Conservation (phyloP, 2,329 filamentous ascomycete genomes). For the Colletotrichum eremochloae region DNA sequence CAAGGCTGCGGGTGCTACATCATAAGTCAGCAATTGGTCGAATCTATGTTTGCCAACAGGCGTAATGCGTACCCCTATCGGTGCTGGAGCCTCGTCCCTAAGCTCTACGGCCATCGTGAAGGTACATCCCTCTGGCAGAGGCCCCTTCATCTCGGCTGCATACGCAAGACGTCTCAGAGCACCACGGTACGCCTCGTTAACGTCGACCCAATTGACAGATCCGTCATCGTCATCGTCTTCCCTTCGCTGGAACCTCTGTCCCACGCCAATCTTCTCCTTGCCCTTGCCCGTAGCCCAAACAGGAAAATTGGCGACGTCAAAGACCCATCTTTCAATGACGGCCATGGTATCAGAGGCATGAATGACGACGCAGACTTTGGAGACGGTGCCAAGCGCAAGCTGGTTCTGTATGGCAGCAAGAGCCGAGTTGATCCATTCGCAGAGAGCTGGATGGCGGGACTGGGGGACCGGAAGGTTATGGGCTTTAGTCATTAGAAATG, state of each 20-base stretch:
- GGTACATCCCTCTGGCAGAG: slow-evolving; percentile 74
- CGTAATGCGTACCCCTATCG: slow-evolving; percentile 66
- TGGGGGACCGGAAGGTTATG: slow-evolving; percentile 90
- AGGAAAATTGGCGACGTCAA: slow-evolving; percentile 69
- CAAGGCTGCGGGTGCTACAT: slow-evolving; percentile 70
- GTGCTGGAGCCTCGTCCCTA: slow-evolving; percentile 69
- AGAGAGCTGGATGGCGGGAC: slow-evolving; percentile 87
- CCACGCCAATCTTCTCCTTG: slow-evolving; percentile 45
- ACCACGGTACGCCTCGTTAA: slow-evolving; percentile 80
- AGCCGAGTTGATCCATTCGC: slow-evolving; percentile 87
- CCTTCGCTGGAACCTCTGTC: slow-evolving; percentile 42
- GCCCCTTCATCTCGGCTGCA: slow-evolving; percentile 67
- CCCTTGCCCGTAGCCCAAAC: slow-evolving; percentile 49
- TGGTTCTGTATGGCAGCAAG: slow-evolving; percentile 79
- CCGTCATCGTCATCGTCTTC: slow-evolving; percentile 46
- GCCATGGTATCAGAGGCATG: slow-evolving; percentile 54
- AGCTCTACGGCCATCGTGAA: slow-evolving; percentile 84
- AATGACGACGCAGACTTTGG: slow-evolving; percentile 63
- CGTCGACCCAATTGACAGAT: slow-evolving; percentile 66
- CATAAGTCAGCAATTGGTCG: slow-evolving; percentile 18
- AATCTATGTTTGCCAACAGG: neutral
- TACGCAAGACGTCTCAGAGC: slow-evolving; percentile 74
- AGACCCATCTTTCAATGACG: slow-evolving; percentile 73
- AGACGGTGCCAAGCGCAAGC: slow-evolving; percentile 69
- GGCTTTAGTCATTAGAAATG: slow-evolving; percentile 83